These are phyloP conservation scores for Tolypocladium paradoxum DNA, from an alignment of 2,329 filamentous ascomycete species.

Conservation along the genomic window DNA sequence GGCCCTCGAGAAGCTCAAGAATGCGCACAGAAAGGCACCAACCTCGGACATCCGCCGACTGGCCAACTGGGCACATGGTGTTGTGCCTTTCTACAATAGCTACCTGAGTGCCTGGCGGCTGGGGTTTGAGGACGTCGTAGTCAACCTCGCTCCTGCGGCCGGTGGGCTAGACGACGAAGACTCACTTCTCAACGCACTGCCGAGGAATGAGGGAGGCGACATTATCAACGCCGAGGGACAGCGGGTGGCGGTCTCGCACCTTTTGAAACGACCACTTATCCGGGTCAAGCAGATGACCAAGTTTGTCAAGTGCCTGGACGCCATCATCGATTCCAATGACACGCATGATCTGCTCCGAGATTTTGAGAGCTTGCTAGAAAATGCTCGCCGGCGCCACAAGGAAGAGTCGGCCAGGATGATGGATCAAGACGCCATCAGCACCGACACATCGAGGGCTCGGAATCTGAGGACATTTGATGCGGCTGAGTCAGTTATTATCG, in stretches of 20 bases:
- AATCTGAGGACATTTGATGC: slow-evolving; percentile 69
- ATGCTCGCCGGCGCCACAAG: slow-evolving; percentile 54
- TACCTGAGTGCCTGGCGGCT: slow-evolving; percentile 85
- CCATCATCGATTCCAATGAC: slow-evolving; percentile 37
- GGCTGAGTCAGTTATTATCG: slow-evolving; percentile 58
- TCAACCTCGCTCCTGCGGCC: slow-evolving; percentile 71
- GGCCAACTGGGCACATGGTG: slow-evolving; percentile 69
- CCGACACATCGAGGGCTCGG: slow-evolving; percentile 70
- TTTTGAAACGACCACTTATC: slow-evolving; percentile 80
- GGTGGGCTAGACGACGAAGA: slow-evolving; percentile 45
- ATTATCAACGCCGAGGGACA: slow-evolving; percentile 68
- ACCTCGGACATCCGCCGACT: slow-evolving; percentile 60
- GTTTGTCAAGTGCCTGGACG: slow-evolving; percentile 60
- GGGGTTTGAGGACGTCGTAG: slow-evolving; percentile 87
- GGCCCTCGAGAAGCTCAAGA: slow-evolving; percentile 72
- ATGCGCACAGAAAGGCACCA: slow-evolving; percentile 70
- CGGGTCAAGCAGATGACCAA: slow-evolving; percentile 81
- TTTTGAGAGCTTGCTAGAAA: slow-evolving; percentile 65
- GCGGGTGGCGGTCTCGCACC: slow-evolving; percentile 84
- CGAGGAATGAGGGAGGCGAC: slow-evolving; percentile 53
- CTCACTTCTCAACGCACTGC: slow-evolving; percentile 47
- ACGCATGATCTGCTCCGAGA: slow-evolving; percentile 28
- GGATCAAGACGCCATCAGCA: slow-evolving; percentile 77
- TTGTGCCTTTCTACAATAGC: slow-evolving; percentile 68
- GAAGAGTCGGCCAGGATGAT: slow-evolving; percentile 61